These are phyloP conservation scores for Vanrija sp. DNA, from an alignment of 1,284 basidiomycete genomes.

Conservation along the genomic window DNA sequence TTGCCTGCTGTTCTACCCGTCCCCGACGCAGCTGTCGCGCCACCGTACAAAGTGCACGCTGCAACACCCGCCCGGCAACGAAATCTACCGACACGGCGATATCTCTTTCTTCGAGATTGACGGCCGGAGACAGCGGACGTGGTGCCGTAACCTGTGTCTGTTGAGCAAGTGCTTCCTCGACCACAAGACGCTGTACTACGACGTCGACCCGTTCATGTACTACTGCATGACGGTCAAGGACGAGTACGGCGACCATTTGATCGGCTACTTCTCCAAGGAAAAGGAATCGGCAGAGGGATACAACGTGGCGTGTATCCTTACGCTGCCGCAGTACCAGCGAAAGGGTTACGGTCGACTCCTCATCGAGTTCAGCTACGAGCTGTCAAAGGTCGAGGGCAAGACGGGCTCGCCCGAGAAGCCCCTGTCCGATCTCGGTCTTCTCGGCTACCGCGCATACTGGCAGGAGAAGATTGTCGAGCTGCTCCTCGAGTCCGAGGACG, in stretches of 20 bases:
- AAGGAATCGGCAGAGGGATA: slow-evolving; percentile 98
- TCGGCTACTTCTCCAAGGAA: slow-evolving; percentile 99
- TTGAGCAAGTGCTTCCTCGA: slow-evolving; percentile 98
- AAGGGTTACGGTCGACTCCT: slow-evolving; percentile 91
- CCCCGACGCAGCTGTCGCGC: slow-evolving; percentile 78
- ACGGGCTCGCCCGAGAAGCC: slow-evolving; percentile 98
- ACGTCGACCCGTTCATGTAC: slow-evolving; percentile 99
- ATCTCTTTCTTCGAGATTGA: slow-evolving; percentile 99
- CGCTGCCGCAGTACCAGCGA: slow-evolving; percentile 94
- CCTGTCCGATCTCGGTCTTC: slow-evolving; percentile 85
- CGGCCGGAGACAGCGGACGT: slow-evolving; percentile 89
- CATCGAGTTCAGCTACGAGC: slow-evolving; percentile 98
- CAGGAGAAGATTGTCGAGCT: slow-evolving; percentile 93
- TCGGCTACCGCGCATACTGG: slow-evolving; percentile 96
- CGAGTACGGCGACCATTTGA: slow-evolving; percentile 84
- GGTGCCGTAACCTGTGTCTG: slow-evolving; percentile 95
- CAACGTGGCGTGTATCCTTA: slow-evolving; percentile 98
- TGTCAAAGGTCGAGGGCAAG: slow-evolving; percentile 94
- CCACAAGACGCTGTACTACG: slow-evolving; percentile 99
- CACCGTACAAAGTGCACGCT: slow-evolving; percentile 90
- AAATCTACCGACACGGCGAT: slow-evolving; percentile 95
- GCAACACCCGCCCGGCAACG: slow-evolving; percentile 96
- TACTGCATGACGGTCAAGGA: slow-evolving; percentile 97
- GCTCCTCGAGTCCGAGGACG: slow-evolving; percentile 65
- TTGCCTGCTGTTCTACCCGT: slow-evolving; percentile 86